Evolutionary conservation across 768 basidiomycete species (phyloP).

Genomic region (Psilocybe subaeruginosa): DNA sequence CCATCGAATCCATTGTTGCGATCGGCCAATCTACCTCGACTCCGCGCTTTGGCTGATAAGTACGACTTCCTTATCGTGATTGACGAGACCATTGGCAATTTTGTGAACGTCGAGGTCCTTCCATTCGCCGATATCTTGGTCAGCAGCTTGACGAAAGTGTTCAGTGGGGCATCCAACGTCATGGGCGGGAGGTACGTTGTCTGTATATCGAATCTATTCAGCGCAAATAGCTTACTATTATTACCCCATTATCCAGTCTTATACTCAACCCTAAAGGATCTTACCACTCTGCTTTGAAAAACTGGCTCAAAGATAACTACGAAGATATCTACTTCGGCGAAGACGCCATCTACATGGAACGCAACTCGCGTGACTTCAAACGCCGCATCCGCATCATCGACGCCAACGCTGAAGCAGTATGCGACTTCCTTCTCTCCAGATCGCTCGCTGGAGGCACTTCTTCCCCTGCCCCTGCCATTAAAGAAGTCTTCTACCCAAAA

Average conservation of each 20-base stretch:
- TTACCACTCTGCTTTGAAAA: conserved; percentile 70
- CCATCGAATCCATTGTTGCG: conserved; percentile 94
- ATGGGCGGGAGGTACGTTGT: conserved; percentile 92
- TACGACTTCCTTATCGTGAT: conserved; percentile 88
- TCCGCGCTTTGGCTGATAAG: conserved; percentile 83
- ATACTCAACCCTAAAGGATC: conserved; percentile 82
- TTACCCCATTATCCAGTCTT: conserved; percentile 50
- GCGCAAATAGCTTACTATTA: background rate
- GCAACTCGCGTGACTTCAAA: conserved; percentile 93
- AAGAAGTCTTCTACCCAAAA: conserved; percentile 90
- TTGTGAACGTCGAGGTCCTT: conserved; percentile 89
- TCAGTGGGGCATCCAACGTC: conserved; percentile 92
- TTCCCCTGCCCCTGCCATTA: conserved; percentile 59
- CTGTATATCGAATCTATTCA: background rate
- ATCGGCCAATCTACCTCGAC: conserved; percentile 74
- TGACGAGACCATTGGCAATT: conserved; percentile 95
- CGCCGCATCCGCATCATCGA: conserved; percentile 79
- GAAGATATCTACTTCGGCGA: conserved; percentile 90
- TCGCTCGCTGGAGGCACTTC: conserved; percentile 44
- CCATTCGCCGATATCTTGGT: conserved; percentile 88
- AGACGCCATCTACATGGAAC: conserved; percentile 96
- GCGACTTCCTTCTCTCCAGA: conserved; percentile 72
- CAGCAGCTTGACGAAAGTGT: conserved; percentile 92
- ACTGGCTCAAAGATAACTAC: conserved; percentile 56
- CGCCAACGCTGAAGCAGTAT: conserved; percentile 78